Percentiles rank a stretch among this genome's conserved stretches.
phyloP scores from a whole-genome alignment of 352 stramenopile genomes.

The Phytophthora hibernalis region DNA sequence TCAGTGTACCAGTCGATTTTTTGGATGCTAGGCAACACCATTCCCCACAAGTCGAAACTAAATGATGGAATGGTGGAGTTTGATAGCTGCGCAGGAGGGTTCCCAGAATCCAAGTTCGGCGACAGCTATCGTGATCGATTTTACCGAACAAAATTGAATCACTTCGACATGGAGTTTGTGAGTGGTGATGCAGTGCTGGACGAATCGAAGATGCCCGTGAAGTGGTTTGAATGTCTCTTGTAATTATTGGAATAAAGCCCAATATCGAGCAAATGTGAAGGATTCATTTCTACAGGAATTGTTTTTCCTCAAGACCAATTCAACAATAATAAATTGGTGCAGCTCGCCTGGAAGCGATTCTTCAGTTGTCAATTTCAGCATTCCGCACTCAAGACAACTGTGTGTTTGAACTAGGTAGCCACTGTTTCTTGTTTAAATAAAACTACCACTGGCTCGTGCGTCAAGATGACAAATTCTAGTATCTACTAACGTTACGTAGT shows the following conservation, averaged over 20 bases:
- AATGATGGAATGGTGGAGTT: constrained; percentile 45
- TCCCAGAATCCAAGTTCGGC: constrained; percentile 40
- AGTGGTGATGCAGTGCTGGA: constrained; percentile 47
- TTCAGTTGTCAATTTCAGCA: too few relatives aligned
- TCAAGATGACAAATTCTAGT: too few relatives aligned
- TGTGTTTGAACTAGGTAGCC: too few relatives aligned
- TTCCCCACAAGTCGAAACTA: constrained; percentile 19
- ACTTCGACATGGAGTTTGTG: constrained; percentile 53
- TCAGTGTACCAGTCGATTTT: constrained; percentile 26
- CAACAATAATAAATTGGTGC: not conserved
- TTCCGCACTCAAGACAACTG: too few relatives aligned
- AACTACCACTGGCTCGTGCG: too few relatives aligned
- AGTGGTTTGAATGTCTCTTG: constrained; percentile 65
- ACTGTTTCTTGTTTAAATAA: too few relatives aligned
- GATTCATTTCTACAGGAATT: not conserved
- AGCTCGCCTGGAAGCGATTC: not conserved
- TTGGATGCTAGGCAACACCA: constrained; percentile 19
- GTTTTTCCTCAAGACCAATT: too few relatives aligned
- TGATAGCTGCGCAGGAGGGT: constrained; percentile 26
- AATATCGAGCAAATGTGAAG: too few relatives aligned
- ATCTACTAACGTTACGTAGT: too few relatives aligned
- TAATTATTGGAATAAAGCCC: constrained; percentile 1
- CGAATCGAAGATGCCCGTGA: constrained; percentile 50
- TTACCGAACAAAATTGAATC: constrained; percentile 60
- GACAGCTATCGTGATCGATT: constrained; percentile 42